Base-by-base conservation (phyloP, 2,329 filamentous ascomycete genomes). In the Chalaropsis ovoidea region DNA sequence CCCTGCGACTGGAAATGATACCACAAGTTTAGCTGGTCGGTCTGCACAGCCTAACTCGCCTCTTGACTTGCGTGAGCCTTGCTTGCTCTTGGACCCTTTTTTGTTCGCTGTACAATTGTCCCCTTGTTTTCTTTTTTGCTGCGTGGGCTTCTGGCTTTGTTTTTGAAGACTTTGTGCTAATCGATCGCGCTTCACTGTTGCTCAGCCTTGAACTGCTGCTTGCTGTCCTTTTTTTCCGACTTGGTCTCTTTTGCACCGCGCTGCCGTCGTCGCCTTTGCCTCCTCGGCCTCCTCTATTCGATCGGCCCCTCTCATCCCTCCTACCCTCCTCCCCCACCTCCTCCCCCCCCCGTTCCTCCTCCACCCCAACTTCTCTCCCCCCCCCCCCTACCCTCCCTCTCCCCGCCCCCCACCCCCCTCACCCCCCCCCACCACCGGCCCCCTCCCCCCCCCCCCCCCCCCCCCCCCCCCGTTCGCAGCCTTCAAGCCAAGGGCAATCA, bases 71-170 rank as follows among this genome's bases (percentile, higher is more conserved):
- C 27, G 27, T 13, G 24, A 39, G 54, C 54, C 54, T 58, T 13
- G 27, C 54, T 58, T 13, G 27, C 54, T 58, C 54, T 39, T 58
- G 54, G 54, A 58, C 54, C 54, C 54, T 35, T 58, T 58, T 58
- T 58, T n/a, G 22, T 35, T 56, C 22, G 15, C n/a, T 58, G 54
- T 35, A 58, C 31, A 58, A 6, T 39, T 6, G 8, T 52, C 24
- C 24, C 31, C 27, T 56, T 58, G 27, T 58, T 0, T 58, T 11
- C 39, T 8, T 31, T 17, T 58, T n/a, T 35, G 47, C 22, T 24
- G 2, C 6, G 8, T 49, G 19, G 31, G 35, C 35, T 39, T 35
- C 35, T 39, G 35, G 35, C 17, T 39, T 35, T 39, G 24, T 58
- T 17, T 6, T 58, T 58, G n/a, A n/a, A 58, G 54, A 39, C 54